Base-by-base conservation (phyloP, 495 filamentous ascomycete genomes). In the Penicillium cosmopolitanum region DNA sequence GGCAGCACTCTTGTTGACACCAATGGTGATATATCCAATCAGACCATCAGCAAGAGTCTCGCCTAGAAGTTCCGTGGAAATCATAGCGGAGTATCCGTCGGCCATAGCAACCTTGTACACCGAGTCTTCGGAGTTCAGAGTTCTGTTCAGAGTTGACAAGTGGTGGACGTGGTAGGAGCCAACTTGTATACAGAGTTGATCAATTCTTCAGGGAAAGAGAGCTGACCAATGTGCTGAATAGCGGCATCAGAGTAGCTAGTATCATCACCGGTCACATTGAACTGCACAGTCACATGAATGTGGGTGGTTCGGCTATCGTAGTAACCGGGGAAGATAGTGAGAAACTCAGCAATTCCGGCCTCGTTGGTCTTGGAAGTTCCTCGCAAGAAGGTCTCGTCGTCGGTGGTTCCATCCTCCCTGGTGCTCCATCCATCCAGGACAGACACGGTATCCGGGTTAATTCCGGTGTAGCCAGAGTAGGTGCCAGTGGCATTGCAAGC, bases 401-500 rank as follows among this genome's bases (percentile, higher is more conserved):
- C 46, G 34, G 53, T 61, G 23, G 46, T 50, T 23, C 46, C 44
- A n/a, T 61, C 58, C 7, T 40, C 25, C 11, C 55, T 52, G 2
- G 28, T 55, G 7, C 46, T 55, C 44, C 58, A 50, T 15, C 34
- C 52, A 8, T 42, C 44, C 12, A 55, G 47, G 1, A 55, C 23
- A 3, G 43, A 47, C 4, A 57, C 55, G 34, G 55, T 50, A 21
- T 58, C 34, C 18, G 55, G 55, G 33, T 57, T 47, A 16, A 50
- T 50, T 15, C 55, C 55, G 13, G 47, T 50, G 13, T 58, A 58
- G 1, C 58, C 58, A n/a, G 58, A 61, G 36, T 61, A 61, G 9
- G 47, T 50, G 10, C 58, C 58, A n/a, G 58, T 61, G 36, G 58
- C 52, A 51, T 61, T 61, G 52, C 58, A 61, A 21, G 52, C 46